phyloP scores from a whole-genome alignment of 805 yeast species.

The Metschnikowia noctiluminum region DNA sequence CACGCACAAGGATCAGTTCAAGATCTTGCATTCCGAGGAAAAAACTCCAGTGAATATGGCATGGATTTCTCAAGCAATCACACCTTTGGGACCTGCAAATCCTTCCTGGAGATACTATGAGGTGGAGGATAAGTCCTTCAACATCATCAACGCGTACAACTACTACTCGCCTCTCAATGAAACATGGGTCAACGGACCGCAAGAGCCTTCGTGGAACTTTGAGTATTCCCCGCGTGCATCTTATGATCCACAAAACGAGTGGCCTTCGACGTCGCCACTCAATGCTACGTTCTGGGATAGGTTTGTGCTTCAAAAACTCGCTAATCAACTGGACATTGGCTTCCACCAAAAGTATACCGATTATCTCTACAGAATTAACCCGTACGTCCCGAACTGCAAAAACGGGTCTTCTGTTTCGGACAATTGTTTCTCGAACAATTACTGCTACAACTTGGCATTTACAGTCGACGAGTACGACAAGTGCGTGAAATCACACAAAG shows the following conservation, averaged over 20 bases:
- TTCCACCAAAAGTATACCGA: conserved; percentile 50
- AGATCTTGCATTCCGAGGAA: conserved; percentile 47
- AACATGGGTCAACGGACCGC: conserved; percentile 50
- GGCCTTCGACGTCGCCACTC: conserved; percentile 60
- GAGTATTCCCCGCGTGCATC: conserved; percentile 64
- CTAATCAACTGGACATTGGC: conserved; percentile 32
- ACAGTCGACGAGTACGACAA: conserved; percentile 14
- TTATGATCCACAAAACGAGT: conserved; percentile 46
- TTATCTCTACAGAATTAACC: conserved; percentile 52
- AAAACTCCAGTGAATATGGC: conserved; percentile 48
- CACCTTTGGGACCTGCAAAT: conserved; percentile 57
- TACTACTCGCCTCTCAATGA: conserved; percentile 59
- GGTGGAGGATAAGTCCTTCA: conserved; percentile 58
- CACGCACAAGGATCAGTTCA: conserved; percentile 67
- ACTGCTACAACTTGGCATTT: conserved; percentile 18
- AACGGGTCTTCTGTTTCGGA: conserved; percentile 12
- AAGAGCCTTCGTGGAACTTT: conserved; percentile 59
- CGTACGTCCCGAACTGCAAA: conserved; percentile 42
- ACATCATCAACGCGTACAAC: conserved; percentile 56
- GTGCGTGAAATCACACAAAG: conserved; percentile 5
- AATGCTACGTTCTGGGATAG: conserved; percentile 68
- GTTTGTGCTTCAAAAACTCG: conserved; percentile 45
- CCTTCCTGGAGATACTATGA: conserved; percentile 75
- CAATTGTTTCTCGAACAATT: conserved; percentile 15
- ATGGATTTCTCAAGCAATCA: conserved; percentile 64